Conservation (phyloP, 768 basidiomycete species). For the Gymnopilus junonius region DNA sequence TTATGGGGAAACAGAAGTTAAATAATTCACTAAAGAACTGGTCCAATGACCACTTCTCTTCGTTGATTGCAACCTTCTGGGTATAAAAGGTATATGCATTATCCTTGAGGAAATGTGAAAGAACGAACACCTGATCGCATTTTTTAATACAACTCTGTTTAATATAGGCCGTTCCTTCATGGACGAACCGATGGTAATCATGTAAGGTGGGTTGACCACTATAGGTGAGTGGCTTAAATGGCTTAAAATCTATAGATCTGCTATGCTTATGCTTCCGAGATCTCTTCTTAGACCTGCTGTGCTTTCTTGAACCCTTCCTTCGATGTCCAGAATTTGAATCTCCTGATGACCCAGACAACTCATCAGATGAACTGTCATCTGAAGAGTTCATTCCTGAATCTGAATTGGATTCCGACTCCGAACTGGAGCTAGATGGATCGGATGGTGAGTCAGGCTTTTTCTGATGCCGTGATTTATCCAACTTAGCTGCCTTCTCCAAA, state of each 20-base stretch:
- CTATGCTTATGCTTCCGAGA: neutral
- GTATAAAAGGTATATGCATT: slow-evolving; percentile 18
- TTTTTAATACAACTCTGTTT: slow-evolving; percentile 19
- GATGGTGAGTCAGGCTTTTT: neutral
- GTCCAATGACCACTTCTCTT: slow-evolving; percentile 29
- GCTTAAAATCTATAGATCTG: slow-evolving; percentile 12
- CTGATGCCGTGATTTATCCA: neutral
- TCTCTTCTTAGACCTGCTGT: neutral
- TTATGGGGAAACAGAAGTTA: slow-evolving; percentile 40
- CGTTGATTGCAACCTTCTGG: slow-evolving; percentile 25
- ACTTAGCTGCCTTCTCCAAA: neutral
- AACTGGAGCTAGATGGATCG: neutral
- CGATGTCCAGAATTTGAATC: neutral
- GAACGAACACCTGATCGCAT: slow-evolving; percentile 6
- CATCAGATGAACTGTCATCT: neutral
- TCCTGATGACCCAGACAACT: neutral
- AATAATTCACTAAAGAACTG: slow-evolving; percentile 37
- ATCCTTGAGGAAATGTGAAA: slow-evolving; percentile 13
- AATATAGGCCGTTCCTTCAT: slow-evolving; percentile 18
- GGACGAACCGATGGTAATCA: slow-evolving; percentile 21
- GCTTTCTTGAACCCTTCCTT: neutral
- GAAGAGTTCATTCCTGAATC: neutral
- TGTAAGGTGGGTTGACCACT: slow-evolving; percentile 19
- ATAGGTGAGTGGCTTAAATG: slow-evolving; percentile 22
- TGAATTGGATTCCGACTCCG: neutral